A percentile compares a stretch with the other conserved stretches of the same genome.
phyloP scores from a whole-genome alignment of 2,329 filamentous ascomycete species.

The Nectriaceae sp. region DNA sequence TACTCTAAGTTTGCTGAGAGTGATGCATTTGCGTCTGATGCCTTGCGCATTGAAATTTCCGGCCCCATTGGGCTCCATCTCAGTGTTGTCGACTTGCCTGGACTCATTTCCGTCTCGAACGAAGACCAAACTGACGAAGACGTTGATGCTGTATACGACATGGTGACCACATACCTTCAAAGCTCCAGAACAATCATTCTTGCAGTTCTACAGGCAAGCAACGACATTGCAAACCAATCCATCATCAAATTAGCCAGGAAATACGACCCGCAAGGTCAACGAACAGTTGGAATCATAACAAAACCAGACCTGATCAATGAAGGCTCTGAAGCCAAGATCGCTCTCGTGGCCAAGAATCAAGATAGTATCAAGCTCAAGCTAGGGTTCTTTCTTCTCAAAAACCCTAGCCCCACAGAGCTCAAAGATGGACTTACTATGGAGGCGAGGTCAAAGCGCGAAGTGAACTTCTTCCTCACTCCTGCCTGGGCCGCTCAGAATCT shows the following conservation, averaged over 20 bases:
- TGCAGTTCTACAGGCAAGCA: slow-evolving; percentile 42
- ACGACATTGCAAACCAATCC: slow-evolving; percentile 30
- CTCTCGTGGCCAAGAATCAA: slow-evolving; percentile 29
- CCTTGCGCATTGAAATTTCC: slow-evolving; percentile 26
- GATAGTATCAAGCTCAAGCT: slow-evolving; percentile 46
- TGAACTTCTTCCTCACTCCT: slow-evolving; percentile 42
- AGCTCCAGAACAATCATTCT: slow-evolving; percentile 45
- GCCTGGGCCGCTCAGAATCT: slow-evolving; percentile 32
- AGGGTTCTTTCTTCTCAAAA: slow-evolving; percentile 37
- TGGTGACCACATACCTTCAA: slow-evolving; percentile 44
- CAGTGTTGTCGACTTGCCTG: slow-evolving; percentile 50
- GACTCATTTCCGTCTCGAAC: slow-evolving; percentile 40
- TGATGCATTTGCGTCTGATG: slow-evolving; percentile 30
- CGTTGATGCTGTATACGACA: slow-evolving; percentile 33
- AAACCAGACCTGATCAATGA: slow-evolving; percentile 29
- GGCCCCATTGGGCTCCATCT: slow-evolving; percentile 34
- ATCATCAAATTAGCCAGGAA: neutral
- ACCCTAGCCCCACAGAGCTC: slow-evolving; percentile 35
- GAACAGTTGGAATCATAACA: slow-evolving; percentile 17
- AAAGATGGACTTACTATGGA: slow-evolving; percentile 36
- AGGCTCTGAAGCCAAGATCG: slow-evolving; percentile 22
- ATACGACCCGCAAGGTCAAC: slow-evolving; percentile 1
- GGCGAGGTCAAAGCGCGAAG: slow-evolving; percentile 36
- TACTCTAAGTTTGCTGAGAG: slow-evolving; percentile 19
- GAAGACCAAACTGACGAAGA: slow-evolving; percentile 36